Base-by-base conservation (phyloP, 768 basidiomycete genomes). In the Rhodotorula graminis region DNA sequence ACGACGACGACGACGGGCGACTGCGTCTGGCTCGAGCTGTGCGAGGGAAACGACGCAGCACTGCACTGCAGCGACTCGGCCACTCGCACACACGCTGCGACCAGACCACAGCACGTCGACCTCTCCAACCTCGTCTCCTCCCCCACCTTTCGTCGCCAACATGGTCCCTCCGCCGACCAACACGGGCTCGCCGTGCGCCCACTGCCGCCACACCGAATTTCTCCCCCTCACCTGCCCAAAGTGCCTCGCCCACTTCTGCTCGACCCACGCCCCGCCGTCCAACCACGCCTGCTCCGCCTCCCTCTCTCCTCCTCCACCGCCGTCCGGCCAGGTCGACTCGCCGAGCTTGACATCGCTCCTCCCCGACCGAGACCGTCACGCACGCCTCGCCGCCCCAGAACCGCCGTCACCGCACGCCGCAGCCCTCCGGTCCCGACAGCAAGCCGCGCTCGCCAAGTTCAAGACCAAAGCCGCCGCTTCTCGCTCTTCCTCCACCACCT, bases 161-260 rank as follows among this genome's bases (percentile, higher is more conserved):
- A 27, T 25, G 25, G 42, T n/a, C 1, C 64, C 64, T 6, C 62
- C 72, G 5, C 76, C 89, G 63, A 81, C 85, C 52, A 80, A 83
- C 33, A 82, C 90, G 71, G 91, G 91, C 66, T 82, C 84, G 58
- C 87, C 86, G 74, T 93, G 91, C 79, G 82, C 88, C n/a, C 73
- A 85, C 61, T 92, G 91, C 83, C 83, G 85, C 65, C 74, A 83
- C 49, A 82, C 88, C 75, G 90, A 92, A 81, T 89, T 92, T 72
- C 84, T 93, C 0, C 91, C 91, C n/a, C 87, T 90, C 70, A 80
- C 81, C 62, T 93, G 91, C 78, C 25, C 63, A 8, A 77, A 77
- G 42, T 92, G 91, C 81, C 78, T 83, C 58, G 79, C 79, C 49
- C 80, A 83, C 69, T 91, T 87, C 80, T 93, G 91, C 82, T 83